Conservation (phyloP, 2,329 filamentous ascomycete genomes). For the Neobulgaria alba region DNA sequence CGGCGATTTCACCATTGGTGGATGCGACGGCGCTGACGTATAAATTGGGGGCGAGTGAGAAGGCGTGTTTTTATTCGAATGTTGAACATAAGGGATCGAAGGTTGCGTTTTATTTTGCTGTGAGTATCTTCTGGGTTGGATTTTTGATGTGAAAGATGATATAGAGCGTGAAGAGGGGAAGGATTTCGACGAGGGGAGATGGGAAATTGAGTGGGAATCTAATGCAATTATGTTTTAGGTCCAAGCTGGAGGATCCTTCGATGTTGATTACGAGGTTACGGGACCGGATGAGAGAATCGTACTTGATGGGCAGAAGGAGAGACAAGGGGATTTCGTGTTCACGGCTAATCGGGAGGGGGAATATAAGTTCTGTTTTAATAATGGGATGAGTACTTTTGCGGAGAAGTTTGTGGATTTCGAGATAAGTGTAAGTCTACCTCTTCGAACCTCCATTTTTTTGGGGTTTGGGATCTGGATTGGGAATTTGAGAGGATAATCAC, state of each 20-base stretch:
- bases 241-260: slow-evolving; percentile 96
- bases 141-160: no score
- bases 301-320: slow-evolving; percentile 78
- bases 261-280: slow-evolving; percentile 85
- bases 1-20: slow-evolving; percentile 60
- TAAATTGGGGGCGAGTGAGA: slow-evolving; percentile 82
- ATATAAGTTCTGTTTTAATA: slow-evolving; percentile 97
- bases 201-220: background rate
- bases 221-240: slow-evolving; percentile 48
- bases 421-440: slow-evolving; percentile 61
- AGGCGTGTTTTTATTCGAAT: slow-evolving; percentile 86
- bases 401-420: slow-evolving; percentile 99
- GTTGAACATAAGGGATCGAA: slow-evolving; percentile 75
- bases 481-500: no score
- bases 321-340: slow-evolving; percentile 97
- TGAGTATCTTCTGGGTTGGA: no score
- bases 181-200: no score
- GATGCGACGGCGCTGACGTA: slow-evolving; percentile 91
- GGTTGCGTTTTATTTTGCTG: slow-evolving; percentile 97
- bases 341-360: slow-evolving; percentile 82
- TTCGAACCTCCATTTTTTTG: background rate
- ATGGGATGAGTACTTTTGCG: slow-evolving; percentile 94
- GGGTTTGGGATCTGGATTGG: background rate
- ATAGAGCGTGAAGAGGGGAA: background rate
- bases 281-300: slow-evolving; percentile 76